Conservation (phyloP, 441 rosid genomes). For the Euphorbia celastroides region DNA sequence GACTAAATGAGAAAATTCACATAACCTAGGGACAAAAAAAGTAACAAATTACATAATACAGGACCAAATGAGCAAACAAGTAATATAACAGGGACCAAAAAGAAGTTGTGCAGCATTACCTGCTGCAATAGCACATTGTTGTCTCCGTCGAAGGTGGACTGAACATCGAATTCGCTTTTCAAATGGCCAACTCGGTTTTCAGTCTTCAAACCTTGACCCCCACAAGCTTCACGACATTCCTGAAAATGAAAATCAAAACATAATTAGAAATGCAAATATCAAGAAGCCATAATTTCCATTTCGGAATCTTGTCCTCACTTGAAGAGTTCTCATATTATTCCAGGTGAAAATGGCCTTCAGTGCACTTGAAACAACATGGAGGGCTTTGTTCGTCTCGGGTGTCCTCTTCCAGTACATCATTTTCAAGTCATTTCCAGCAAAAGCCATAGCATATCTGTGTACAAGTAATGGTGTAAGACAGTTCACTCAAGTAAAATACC, state of each 20-base stretch:
- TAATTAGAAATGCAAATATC: neutral
- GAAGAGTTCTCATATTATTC: conserved; percentile 94
- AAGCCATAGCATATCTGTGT: conserved; percentile 75
- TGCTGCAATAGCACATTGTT: conserved; percentile 91
- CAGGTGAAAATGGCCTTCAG: conserved; percentile 73
- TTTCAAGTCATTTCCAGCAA: conserved; percentile 76
- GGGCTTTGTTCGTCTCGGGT: conserved; percentile 64
- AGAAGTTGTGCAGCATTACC: conserved; percentile 50
- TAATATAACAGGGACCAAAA: too few relatives aligned
- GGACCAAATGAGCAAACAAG: too few relatives aligned
- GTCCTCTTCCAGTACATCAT: conserved; percentile 69
- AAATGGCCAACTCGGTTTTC: conserved; percentile 82
- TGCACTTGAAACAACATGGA: conserved; percentile 83
- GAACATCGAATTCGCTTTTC: conserved; percentile 88
- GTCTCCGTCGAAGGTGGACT: conserved; percentile 91
- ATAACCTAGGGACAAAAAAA: too few relatives aligned
- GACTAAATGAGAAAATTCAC: too few relatives aligned
- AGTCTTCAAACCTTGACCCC: conserved; percentile 91
- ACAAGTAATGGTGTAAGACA: neutral
- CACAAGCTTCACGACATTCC: conserved; percentile 99
- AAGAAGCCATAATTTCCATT: neutral
- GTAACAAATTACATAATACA: too few relatives aligned
- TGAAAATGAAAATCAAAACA: conserved; percentile 24
- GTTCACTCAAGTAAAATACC: too few relatives aligned
- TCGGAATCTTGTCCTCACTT: conserved; percentile 37